Base-by-base conservation (phyloP, 148 eudicot species). In the Fagopyrum esculentum region DNA sequence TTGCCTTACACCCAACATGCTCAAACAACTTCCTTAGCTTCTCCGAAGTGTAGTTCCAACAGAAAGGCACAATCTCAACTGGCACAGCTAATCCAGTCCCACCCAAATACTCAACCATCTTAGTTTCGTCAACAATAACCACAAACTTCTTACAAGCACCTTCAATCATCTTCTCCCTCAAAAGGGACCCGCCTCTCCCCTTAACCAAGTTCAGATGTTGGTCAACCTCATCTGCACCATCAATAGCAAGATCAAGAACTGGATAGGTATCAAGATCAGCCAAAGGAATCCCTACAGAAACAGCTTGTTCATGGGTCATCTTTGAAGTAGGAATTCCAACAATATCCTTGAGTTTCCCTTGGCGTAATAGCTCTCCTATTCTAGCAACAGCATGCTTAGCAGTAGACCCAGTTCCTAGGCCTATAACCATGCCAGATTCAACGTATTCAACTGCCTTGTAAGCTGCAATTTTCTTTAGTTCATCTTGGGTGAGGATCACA, bases 391-490 rank as follows among this genome's bases (percentile, higher is more conserved):
- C 98, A 66, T 93, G 90, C 22, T 85, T 87, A 11, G 98, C 98
- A 4, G 98, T 93, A 0, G 98, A 93, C 43, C 98, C 98, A 1
- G 98, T 90, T 76, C 98, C 98, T 5, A 93, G 68, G 1, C 98
- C 98, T 6, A 93, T 19, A 6, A 93, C 96, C 93, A 89, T 94
- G 29, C 87, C 94, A 6, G 98, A 94, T 77, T 87, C 78, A 0
- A 94, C 93, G 74, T 76, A 89, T 46, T 94, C 97, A 0, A 94
- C 98, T 9, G 97, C 98, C 73, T 91, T 91, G 69, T 90, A 85
- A 0, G 97, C 97, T 9, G 98, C 97, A 13, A 89, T 85, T 29
- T 85, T 89, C 79, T 94, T 94, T 66, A 94, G 78, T 50, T 89
- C 97, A 48, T 94, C 98, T 59, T 91, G 98, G 78, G 91, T 84